Conservation (phyloP, 805 yeast species). For the Candida jianshihensis region DNA sequence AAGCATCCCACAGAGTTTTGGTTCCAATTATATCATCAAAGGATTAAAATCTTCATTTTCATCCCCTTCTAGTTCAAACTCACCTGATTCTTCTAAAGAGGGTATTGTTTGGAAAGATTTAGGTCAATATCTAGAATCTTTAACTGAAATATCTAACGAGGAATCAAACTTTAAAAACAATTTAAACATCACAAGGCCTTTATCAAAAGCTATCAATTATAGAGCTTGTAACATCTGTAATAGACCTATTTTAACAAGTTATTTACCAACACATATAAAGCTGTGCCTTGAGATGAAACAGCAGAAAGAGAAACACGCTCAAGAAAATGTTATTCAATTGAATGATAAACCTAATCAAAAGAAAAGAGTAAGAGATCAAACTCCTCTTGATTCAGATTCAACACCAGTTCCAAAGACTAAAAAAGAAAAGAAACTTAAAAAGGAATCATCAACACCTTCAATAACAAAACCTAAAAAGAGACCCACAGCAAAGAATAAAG, state of each 20-base stretch:
- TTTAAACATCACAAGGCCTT: constrained; percentile 25
- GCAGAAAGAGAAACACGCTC: constrained; percentile 14
- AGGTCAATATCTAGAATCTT: constrained; percentile 23
- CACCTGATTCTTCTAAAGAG: constrained; percentile 5
- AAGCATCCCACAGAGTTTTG: constrained; percentile 16
- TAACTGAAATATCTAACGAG: constrained; percentile 10
- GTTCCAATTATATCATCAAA: constrained; percentile 21
- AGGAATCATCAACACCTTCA: constrained; percentile 9
- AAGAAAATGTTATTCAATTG: neutral
- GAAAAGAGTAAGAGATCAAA: constrained; percentile 16
- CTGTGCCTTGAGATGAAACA: constrained; percentile 30
- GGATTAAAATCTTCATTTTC: constrained; percentile 12
- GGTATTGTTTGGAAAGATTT: constrained; percentile 26
- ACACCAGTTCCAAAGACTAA: constrained; percentile 11
- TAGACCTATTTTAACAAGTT: constrained; percentile 34
- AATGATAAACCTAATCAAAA: constrained; percentile 3
- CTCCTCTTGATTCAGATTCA: constrained; percentile 10
- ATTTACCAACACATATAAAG: constrained; percentile 32
- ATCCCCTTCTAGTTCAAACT: neutral
- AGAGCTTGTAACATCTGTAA: constrained; percentile 42
- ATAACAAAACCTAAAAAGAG: constrained; percentile 31
- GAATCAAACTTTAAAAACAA: constrained; percentile 16
- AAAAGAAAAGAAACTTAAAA: constrained; percentile 19
- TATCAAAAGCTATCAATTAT: constrained; percentile 33
- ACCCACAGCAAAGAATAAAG: constrained; percentile 52